phyloP scores from a whole-genome alignment of 2,329 filamentous ascomycete species.

The Mollisia scopiformis region DNA sequence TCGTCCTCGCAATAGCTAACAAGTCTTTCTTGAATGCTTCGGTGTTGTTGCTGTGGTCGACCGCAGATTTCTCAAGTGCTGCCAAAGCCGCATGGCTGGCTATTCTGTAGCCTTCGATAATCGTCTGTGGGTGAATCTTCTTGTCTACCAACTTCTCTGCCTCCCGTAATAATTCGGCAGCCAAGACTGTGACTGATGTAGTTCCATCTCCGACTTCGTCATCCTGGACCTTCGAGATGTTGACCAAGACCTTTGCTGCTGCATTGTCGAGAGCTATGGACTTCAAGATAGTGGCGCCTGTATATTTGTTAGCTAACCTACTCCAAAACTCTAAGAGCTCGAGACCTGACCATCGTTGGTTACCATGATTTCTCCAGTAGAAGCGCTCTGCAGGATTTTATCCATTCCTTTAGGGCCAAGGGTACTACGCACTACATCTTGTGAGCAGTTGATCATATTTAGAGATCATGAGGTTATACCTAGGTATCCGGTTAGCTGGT shows the following conservation, averaged over 20 bases:
- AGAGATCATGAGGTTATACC: not conserved
- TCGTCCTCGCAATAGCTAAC: conserved; percentile 88
- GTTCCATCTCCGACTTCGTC: conserved; percentile 98
- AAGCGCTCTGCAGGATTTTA: conserved; percentile 67
- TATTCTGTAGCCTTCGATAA: conserved; percentile 99
- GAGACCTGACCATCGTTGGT: conserved; percentile 99
- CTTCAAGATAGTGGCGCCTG: conserved; percentile 98
- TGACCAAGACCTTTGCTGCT: conserved; percentile 96
- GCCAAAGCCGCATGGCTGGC: conserved; percentile 85
- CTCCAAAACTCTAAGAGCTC: no score
- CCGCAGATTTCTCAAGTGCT: conserved; percentile 81
- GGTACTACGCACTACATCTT: conserved; percentile 81
- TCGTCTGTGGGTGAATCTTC: conserved; percentile 99
- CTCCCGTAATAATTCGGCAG: conserved; percentile 92
- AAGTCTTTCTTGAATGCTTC: conserved; percentile 89
- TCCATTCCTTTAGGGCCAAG: conserved; percentile 84
- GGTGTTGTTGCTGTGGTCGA: conserved; percentile 85
- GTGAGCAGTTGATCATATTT: conserved; percentile 6
- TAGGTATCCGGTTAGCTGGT: not conserved
- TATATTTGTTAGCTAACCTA: no score
- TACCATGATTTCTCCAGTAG: conserved; percentile 95
- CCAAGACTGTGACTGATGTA: conserved; percentile 94
- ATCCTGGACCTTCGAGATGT: conserved; percentile 99
- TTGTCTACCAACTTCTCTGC: conserved; percentile 96
- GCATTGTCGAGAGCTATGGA: conserved; percentile 98